Evolutionary conservation across 2,329 filamentous ascomycete species (phyloP).

Genomic region (Ascocoryne sarcoides): DNA sequence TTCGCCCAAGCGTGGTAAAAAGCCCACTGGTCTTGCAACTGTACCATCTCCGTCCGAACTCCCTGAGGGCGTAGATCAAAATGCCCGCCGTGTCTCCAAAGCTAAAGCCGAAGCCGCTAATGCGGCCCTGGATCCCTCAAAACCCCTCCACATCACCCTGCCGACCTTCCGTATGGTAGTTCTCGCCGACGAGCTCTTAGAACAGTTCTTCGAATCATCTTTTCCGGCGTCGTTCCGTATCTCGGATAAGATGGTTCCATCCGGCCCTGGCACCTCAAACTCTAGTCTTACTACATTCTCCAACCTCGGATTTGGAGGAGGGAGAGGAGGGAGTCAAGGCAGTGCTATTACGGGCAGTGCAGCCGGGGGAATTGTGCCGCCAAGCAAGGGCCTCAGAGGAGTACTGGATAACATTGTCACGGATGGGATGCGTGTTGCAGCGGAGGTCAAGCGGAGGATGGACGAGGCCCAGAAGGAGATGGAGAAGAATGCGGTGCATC

Average conservation of each 20-base stretch:
- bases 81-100: slow-evolving; percentile 41
- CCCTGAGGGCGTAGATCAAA: neutral
- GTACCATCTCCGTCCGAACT: slow-evolving; percentile 13
- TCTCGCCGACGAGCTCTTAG: slow-evolving; percentile 86
- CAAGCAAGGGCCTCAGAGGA: slow-evolving; percentile 71
- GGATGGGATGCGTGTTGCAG: slow-evolving; percentile 92
- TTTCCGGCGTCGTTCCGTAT: slow-evolving; percentile 91
- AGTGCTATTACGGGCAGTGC: slow-evolving; percentile 19
- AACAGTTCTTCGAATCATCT: slow-evolving; percentile 95
- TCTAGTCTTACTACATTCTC: slow-evolving; percentile 81
- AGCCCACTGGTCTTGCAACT: slow-evolving; percentile 18
- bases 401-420: slow-evolving; percentile 97
- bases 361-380: slow-evolving; percentile 25
- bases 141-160: slow-evolving; percentile 89
- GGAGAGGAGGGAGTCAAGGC: slow-evolving; percentile 35
- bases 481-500: slow-evolving; percentile 69
- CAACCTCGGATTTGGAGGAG: slow-evolving; percentile 52
- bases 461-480: slow-evolving; percentile 91
- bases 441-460: slow-evolving; percentile 84
- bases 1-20: slow-evolving; percentile 33
- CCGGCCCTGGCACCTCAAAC: slow-evolving; percentile 39
- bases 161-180: slow-evolving; percentile 99
- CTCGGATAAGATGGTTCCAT: slow-evolving; percentile 47
- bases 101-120: slow-evolving; percentile 73
- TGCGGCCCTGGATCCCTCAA: slow-evolving; percentile 81